Base-by-base conservation (phyloP, 257 asterid species). In the Capsicum pubescens region DNA sequence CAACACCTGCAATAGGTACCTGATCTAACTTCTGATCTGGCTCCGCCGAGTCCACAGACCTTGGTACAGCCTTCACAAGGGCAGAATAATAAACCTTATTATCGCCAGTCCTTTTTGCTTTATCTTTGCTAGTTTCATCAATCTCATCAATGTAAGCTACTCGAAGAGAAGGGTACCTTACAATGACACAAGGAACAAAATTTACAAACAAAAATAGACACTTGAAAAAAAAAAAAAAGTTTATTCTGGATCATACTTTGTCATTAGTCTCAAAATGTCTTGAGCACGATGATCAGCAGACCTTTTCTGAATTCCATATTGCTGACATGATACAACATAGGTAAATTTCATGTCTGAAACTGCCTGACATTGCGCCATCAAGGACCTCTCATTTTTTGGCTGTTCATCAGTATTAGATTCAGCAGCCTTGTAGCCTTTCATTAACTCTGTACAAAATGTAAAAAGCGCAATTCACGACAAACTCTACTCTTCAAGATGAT, bases 71-170 rank as follows among this genome's bases (percentile, higher is more conserved):
- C 89, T 94, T 96, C 86, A 96, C 98, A 26, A 96, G 97, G 60
- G 98, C 95, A n/a, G 99, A 96, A 85, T 93, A 94, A 89, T 96
- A 96, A 83, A 96, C 94, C 91, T 92, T 95, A 86, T 91, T 95
- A 86, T 95, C 97, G 48, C 86, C 93, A 80, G 72, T 88, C 90
- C 91, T 91, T 80, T 89, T 93, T 2, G 92, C 79, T 87, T 87
- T 91, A 86, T 89, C 93, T 80, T 86, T 84, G 48, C 94, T 86
- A 60, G 91, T 87, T 84, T 93, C 97, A 86, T 96, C 99, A 60
- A 96, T 93, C 94, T 96, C 99, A 79, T 96, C 99, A 59, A 96
- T 89, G 64, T 93, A 96, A 91, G 99, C 99, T 76, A 96, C 99
- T 84, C 99, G 97, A 66, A 96, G 79, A 84, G 99, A 94, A n/a